These are phyloP conservation scores for Debaryomyces psychrophilus DNA, from an alignment of 1,139 yeast species.

Conservation along the genomic window DNA sequence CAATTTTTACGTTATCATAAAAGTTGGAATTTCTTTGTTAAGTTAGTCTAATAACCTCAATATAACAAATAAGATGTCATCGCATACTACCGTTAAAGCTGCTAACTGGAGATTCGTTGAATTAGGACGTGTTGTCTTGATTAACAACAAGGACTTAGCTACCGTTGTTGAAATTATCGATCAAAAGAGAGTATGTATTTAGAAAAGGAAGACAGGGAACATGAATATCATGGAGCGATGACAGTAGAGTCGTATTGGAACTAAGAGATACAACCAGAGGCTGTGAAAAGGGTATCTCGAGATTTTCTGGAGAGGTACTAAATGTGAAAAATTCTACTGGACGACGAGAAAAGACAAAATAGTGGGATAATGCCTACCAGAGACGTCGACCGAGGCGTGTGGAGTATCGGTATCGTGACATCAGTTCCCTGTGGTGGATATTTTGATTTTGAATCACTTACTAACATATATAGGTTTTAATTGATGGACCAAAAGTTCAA, in stretches of 20 bases:
- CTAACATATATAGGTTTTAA: slow-evolving; percentile 63
- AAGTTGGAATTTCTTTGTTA: slow-evolving; percentile 10
- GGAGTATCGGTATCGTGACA: not conserved
- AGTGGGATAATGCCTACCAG: not conserved
- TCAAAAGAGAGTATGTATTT: slow-evolving; percentile 90
- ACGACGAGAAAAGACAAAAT: not conserved
- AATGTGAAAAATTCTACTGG: slow-evolving; percentile 3
- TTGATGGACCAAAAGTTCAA: slow-evolving; percentile 95
- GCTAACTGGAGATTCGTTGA: slow-evolving; percentile 99
- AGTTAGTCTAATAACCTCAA: slow-evolving; percentile 15
- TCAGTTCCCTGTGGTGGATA: not conserved
- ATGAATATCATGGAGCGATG: not conserved
- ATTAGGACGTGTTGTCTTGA: slow-evolving; percentile 98
- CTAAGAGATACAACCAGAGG: not conserved
- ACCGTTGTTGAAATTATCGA: slow-evolving; percentile 97
- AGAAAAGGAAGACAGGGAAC: not conserved
- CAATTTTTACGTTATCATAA: slow-evolving; percentile 10
- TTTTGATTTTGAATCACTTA: slow-evolving; percentile 13
- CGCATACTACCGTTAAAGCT: slow-evolving; percentile 79
- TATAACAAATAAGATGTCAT: slow-evolving; percentile 33
- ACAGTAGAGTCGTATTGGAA: not conserved
- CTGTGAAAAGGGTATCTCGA: not conserved
- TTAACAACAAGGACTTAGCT: slow-evolving; percentile 83
- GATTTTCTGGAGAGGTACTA: not conserved
- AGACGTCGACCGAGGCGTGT: not conserved